Evolutionary conservation across 768 basidiomycete species (phyloP).

Genomic region (Suillus occidentalis): DNA sequence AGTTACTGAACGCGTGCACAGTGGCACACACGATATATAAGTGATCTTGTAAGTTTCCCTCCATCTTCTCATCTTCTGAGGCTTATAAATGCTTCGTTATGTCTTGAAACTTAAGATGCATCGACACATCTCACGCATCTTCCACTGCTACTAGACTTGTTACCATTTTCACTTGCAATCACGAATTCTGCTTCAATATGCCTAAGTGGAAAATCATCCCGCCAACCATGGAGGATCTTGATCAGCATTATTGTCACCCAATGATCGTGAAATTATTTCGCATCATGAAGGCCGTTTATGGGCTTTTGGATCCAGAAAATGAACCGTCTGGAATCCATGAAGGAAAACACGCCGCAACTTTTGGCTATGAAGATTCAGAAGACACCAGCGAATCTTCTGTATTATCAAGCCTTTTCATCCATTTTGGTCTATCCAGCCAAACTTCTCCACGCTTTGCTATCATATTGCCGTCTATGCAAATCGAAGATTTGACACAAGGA

Average conservation of each 20-base stretch:
- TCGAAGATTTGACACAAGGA: not conserved
- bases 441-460: not conserved
- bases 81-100: not conserved
- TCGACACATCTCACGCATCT: not conserved
- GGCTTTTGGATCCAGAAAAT: not conserved
- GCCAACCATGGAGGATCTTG: not conserved
- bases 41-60: not conserved
- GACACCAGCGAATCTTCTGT: not conserved
- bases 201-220: not conserved
- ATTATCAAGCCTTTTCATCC: not conserved
- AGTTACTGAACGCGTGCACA: not conserved
- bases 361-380: not conserved
- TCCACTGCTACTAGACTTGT: not conserved
- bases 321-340: not conserved
- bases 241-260: not conserved
- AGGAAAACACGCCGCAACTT: not conserved
- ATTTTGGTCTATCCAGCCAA: slow-evolving; percentile 3
- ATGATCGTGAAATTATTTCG: not conserved
- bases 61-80: not conserved
- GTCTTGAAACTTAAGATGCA: not conserved
- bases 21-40: not conserved
- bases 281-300: not conserved
- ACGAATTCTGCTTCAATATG: not conserved
- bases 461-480: not conserved
- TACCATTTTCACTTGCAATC: not conserved